Percentiles rank a stretch among this genome's conserved stretches.
phyloP scores from a whole-genome alignment of 1,139 yeast species.

The Starmera stellimalicola region DNA sequence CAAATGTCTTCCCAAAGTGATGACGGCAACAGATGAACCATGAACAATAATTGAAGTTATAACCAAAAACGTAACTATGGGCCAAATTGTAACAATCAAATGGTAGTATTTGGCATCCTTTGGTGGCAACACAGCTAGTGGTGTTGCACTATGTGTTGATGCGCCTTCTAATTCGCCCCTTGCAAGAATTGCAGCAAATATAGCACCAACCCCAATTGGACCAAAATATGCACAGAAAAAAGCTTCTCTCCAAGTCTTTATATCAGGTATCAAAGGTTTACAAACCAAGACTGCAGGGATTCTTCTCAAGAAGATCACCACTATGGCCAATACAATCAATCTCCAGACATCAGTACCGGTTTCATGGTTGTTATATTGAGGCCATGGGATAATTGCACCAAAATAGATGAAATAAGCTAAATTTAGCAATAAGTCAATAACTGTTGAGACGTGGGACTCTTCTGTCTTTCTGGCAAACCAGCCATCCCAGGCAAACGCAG shows the following conservation, averaged over 20 bases:
- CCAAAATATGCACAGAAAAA: conserved; percentile 96
- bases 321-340: conserved; percentile 66
- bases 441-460: conserved; percentile 88
- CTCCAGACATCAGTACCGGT: conserved; percentile 83
- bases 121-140: conserved; percentile 45
- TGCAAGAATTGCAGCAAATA: conserved; percentile 82
- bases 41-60: conserved; percentile 85
- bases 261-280: conserved; percentile 83
- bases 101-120: conserved; percentile 51
- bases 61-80: conserved; percentile 76
- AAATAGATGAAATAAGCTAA: conserved; percentile 87
- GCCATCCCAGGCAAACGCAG: conserved; percentile 96
- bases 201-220: conserved; percentile 97
- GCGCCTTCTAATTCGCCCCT: conserved; percentile 63
- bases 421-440: conserved; percentile 74
- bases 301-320: conserved; percentile 77
- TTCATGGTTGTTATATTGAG: conserved; percentile 53
- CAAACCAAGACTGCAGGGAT: conserved; percentile 77
- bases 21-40: conserved; percentile 94
- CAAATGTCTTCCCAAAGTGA: conserved; percentile 79
- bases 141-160: conserved; percentile 49
- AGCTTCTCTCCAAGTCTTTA: conserved; percentile 93
- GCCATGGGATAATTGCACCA: conserved; percentile 95
- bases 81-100: conserved; percentile 77
- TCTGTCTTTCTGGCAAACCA: conserved; percentile 84